A percentile compares a stretch with the other conserved stretches of the same genome.
These are phyloP conservation scores for Solanum hybrid DNA, from an alignment of 305 asterid species.

Conservation along the genomic window DNA sequence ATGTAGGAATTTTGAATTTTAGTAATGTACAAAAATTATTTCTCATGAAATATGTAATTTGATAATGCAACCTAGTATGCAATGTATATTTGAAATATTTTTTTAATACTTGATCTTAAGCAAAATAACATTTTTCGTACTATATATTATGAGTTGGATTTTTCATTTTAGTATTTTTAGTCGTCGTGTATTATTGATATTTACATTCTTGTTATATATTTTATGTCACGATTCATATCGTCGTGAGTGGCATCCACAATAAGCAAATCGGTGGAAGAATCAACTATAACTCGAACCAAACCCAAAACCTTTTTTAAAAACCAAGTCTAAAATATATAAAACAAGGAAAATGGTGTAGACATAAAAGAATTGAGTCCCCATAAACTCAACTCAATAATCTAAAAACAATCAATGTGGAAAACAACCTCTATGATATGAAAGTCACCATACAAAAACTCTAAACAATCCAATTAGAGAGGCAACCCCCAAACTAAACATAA, in stretches of 20 bases:
- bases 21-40: not conserved
- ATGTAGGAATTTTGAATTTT: not conserved
- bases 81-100: not conserved
- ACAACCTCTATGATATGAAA: not conserved
- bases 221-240: not conserved
- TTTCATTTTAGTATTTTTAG: not conserved
- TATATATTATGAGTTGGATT: not conserved
- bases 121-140: not conserved
- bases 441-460: not conserved
- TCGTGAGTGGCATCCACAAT: not conserved
- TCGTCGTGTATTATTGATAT: not conserved
- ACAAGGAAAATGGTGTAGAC: too few relatives aligned
- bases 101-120: not conserved
- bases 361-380: too few relatives aligned
- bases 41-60: not conserved
- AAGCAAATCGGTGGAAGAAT: not conserved
- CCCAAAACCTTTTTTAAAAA: not conserved
- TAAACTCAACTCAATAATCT: too few relatives aligned
- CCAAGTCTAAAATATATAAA: not conserved
- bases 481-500: not conserved
- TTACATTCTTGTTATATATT: not conserved
- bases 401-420: too few relatives aligned
- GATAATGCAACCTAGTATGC: not conserved
- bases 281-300: not conserved
- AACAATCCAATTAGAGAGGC: not conserved